Evolutionary conservation across 192 early-diverging fungal species (phyloP).

Genomic region (Dissophora globulifera): DNA sequence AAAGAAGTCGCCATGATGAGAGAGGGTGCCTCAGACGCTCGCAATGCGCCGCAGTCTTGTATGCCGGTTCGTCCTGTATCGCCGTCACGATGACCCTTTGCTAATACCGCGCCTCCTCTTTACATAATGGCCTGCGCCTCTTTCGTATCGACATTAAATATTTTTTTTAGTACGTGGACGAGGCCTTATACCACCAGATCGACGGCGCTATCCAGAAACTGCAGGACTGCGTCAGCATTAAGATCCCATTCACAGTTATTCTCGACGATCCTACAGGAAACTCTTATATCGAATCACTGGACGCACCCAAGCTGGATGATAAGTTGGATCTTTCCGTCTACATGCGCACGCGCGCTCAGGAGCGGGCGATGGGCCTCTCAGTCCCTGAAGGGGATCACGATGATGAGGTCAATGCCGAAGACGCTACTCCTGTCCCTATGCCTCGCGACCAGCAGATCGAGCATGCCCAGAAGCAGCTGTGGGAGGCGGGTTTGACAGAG

Average conservation of each 20-base stretch:
- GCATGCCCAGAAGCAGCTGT: constrained; percentile 46
- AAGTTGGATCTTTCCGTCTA: constrained; percentile 76
- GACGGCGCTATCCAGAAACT: constrained; percentile 74
- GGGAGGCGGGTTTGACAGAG: constrained; percentile 51
- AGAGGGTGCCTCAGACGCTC: constrained; percentile 17
- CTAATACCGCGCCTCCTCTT: neutral
- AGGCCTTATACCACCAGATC: constrained; percentile 79
- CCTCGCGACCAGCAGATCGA: constrained; percentile 28
- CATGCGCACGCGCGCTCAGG: constrained; percentile 80
- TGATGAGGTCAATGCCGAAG: constrained; percentile 28
- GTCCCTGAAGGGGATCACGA: constrained; percentile 69
- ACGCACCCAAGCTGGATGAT: constrained; percentile 78
- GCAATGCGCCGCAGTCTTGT: too few species aligned
- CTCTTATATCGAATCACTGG: constrained; percentile 89
- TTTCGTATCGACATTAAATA: neutral
- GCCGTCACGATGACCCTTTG: too few species aligned
- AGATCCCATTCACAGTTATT: constrained; percentile 74
- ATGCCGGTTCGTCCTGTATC: too few species aligned
- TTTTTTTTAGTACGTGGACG: constrained; percentile 66
- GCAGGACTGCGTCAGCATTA: constrained; percentile 64
- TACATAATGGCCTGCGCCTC: constrained; percentile 7
- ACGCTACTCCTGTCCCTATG: constrained; percentile 27
- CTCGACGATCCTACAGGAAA: constrained; percentile 95
- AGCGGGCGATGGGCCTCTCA: constrained; percentile 77
- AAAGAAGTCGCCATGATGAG: neutral